These are phyloP conservation scores for Colletotrichum graminicola DNA, from an alignment of 2,329 filamentous ascomycete genomes.

Conservation along the genomic window DNA sequence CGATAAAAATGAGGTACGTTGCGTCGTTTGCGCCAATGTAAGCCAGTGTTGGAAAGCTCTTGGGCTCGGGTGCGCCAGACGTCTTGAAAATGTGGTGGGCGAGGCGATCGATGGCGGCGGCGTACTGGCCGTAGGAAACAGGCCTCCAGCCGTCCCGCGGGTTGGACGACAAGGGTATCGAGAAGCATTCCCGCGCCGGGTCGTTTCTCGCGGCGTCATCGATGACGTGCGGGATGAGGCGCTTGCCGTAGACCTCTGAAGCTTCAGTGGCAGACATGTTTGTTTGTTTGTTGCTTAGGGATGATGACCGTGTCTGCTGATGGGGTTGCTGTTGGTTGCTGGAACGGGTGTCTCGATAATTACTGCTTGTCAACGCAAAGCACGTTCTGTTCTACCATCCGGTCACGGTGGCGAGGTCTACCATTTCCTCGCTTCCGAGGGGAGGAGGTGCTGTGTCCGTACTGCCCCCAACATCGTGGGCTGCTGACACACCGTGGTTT, in stretches of 20 bases:
- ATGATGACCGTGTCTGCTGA: neutral
- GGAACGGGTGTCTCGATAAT: no score
- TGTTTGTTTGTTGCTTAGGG: neutral
- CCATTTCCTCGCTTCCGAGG: no score
- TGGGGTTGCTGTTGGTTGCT: no score
- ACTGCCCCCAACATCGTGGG: no score
- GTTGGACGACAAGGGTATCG: slow-evolving; percentile 50
- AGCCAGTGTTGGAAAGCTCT: slow-evolving; percentile 53
- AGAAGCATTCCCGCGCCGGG: slow-evolving; percentile 51
- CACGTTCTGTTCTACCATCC: no score
- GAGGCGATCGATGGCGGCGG: slow-evolving; percentile 55
- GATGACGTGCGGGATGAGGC: slow-evolving; percentile 45
- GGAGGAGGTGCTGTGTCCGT: no score
- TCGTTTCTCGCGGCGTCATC: slow-evolving; percentile 52
- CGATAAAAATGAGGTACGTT: slow-evolving; percentile 50
- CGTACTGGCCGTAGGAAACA: slow-evolving; percentile 52
- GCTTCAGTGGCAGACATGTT: neutral
- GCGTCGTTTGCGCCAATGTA: slow-evolving; percentile 59
- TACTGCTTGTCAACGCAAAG: no score
- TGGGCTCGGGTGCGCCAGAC: slow-evolving; percentile 44
- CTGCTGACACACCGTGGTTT: no score
- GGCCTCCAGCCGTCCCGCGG: slow-evolving; percentile 55
- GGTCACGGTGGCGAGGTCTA: no score
- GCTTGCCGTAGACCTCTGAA: slow-evolving; percentile 1
- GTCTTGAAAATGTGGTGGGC: slow-evolving; percentile 50